Evolutionary conservation across 1,284 basidiomycete species (phyloP).

Genomic region (Albatrellus sp.): DNA sequence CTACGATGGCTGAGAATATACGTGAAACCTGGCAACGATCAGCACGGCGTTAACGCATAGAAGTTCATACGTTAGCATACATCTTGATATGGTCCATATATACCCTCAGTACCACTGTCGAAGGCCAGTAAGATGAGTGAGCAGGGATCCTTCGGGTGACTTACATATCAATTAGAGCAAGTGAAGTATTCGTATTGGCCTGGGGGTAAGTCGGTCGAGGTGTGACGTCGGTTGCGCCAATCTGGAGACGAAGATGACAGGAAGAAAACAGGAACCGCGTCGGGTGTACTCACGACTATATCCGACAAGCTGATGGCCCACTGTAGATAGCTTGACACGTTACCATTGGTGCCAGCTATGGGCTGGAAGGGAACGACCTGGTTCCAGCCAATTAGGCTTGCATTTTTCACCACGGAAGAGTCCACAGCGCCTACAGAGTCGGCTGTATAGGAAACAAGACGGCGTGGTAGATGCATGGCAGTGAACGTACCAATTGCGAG

Average conservation of each 20-base stretch:
- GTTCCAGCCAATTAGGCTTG: conserved; percentile 54
- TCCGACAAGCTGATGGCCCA: conserved; percentile 63
- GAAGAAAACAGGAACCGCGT: conserved; percentile 1
- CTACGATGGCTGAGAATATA: conserved; percentile 51
- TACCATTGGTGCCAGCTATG: conserved; percentile 32
- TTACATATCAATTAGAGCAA: conserved; percentile 70
- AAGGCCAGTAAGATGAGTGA: no score
- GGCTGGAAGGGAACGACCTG: conserved; percentile 64
- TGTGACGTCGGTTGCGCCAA: conserved; percentile 44
- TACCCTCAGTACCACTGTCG: conserved; percentile 59
- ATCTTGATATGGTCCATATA: conserved; percentile 75
- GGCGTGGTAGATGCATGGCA: no score
- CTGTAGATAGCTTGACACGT: conserved; percentile 63
- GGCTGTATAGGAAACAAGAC: conserved; percentile 6
- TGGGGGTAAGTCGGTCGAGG: conserved; percentile 60
- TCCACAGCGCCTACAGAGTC: conserved; percentile 52
- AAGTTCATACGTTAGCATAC: conserved; percentile 24
- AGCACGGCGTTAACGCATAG: background rate
- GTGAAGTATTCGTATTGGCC: conserved; percentile 39
- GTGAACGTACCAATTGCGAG: conserved; percentile 48
- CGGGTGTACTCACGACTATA: conserved; percentile 35
- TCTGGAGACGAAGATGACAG: conserved; percentile 23
- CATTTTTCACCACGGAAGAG: conserved; percentile 47
- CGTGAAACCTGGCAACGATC: conserved; percentile 42
- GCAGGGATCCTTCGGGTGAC: no score